Base-by-base conservation (phyloP, 2,329 filamentous ascomycete genomes). In the Boeremia exigua region DNA sequence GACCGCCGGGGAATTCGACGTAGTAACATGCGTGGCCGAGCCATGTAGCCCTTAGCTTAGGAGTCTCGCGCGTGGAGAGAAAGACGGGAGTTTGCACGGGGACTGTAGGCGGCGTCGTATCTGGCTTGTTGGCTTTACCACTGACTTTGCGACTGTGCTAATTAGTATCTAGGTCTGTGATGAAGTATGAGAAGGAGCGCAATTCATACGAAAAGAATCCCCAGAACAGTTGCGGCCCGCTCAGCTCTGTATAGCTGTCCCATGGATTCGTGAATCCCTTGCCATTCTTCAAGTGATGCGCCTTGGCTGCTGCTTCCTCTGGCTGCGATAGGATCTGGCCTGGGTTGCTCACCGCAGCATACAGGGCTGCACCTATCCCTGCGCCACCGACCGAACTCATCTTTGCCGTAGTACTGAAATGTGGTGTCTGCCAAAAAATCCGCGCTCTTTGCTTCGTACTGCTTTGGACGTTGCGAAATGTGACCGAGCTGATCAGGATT, bases 21-120 rank as follows among this genome's bases (percentile, higher is more conserved):
- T 91, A 93, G 79, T 92, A 96, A 79, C 92, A 96, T 3, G 94
- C 93, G 75, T 98, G 94, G 32, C 94, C 94, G 2, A 98, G 86
- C 94, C 94, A 97, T 36, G 94, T 98, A 30, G 93, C 91, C 49
- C 92, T 87, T 23, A 98, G 82, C 36, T 84, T 81, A 15, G 77
- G 61, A 2, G 83, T 84, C 4, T 81, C 76, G 50, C 90, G 85
- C 12, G 79, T 79, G 1, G 85, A 76, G 9, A 91, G 81, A 74
- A 94, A 94, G 4, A 80, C 69, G 0, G 92, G 90, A 58, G 83
- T 84, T 52, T 81, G 83, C 15, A 94, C 85, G 2, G 84, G 78
- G 10, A 95, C 86, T 0, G 87, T 87, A 9, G 88, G 85, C 23
- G 84, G 82, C 9, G 82, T 83, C 7, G 87, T 87, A 68, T 91